Conservation (phyloP, 1,284 basidiomycete species). For the Neonothopanus nambi region DNA sequence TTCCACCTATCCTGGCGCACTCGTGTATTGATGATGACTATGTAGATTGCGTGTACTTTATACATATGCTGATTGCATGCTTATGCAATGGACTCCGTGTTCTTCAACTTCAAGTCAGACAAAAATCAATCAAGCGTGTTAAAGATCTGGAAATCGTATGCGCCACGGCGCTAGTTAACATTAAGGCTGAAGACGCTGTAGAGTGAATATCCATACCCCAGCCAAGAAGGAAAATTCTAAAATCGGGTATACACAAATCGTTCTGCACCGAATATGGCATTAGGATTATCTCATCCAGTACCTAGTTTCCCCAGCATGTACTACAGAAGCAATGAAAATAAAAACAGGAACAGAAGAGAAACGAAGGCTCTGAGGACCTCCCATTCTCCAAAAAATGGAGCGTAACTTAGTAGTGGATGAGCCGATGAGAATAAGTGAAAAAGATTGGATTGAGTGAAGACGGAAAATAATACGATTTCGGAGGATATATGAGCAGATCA, state of each 20-base stretch:
- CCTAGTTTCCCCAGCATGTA: conserved; percentile 14
- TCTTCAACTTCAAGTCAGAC: too few species aligned
- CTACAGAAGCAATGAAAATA: conserved; percentile 12
- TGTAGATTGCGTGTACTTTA: too few species aligned
- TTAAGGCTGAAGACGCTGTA: too few species aligned
- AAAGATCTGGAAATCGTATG: too few species aligned
- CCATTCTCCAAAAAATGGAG: conserved; percentile 13
- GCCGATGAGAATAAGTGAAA: conserved; percentile 9
- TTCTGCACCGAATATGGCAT: conserved; percentile 4
- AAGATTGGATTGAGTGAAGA: conserved; percentile 5
- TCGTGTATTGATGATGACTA: too few species aligned
- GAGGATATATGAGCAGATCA: conserved; percentile 20
- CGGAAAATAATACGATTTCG: conserved; percentile 14
- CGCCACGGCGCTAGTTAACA: too few species aligned
- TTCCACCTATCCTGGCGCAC: too few species aligned
- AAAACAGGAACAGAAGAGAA: conserved; percentile 8
- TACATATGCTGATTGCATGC: too few species aligned
- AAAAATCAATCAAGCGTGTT: too few species aligned
- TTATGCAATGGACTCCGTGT: too few species aligned
- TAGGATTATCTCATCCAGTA: conserved; percentile 12
- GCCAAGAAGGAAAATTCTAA: too few species aligned
- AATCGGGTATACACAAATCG: neutral
- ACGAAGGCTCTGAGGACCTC: conserved; percentile 4
- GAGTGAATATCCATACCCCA: too few species aligned
- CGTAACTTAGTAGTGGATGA: conserved; percentile 13